Evolutionary conservation across 768 basidiomycete genomes (phyloP).

Genomic region (Gymnopilus dilepis): DNA sequence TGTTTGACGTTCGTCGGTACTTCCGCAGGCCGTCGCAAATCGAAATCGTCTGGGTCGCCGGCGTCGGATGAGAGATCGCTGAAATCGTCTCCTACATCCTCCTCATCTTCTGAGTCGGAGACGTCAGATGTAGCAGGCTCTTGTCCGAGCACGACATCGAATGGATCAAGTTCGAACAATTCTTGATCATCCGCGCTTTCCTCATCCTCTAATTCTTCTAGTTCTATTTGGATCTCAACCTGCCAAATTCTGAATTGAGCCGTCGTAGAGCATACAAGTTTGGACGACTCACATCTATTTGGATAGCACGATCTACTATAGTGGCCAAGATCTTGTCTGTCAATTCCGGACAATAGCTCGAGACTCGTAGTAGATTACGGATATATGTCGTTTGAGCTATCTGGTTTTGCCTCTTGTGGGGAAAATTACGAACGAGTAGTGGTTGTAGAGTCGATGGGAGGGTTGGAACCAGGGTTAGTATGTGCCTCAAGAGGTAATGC

Average conservation of each 20-base stretch:
- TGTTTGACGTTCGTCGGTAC: slow-evolving; percentile 65
- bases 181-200: slow-evolving; percentile 59
- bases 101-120: slow-evolving; percentile 54
- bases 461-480: slow-evolving; percentile 92
- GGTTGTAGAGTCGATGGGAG: slow-evolving; percentile 87
- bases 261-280: neutral
- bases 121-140: slow-evolving; percentile 51
- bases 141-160: slow-evolving; percentile 83
- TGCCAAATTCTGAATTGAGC: slow-evolving; percentile 34
- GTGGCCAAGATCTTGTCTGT: slow-evolving; percentile 82
- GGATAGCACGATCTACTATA: slow-evolving; percentile 92
- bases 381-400: slow-evolving; percentile 87
- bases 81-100: slow-evolving; percentile 52
- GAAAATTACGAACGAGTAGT: slow-evolving; percentile 83
- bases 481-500: slow-evolving; percentile 83
- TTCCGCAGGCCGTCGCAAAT: slow-evolving; percentile 37
- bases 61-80: slow-evolving; percentile 82
- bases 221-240: slow-evolving; percentile 97
- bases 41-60: slow-evolving; percentile 49
- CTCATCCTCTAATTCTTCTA: slow-evolving; percentile 87
- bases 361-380: slow-evolving; percentile 82
- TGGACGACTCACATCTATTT: slow-evolving; percentile 81
- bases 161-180: slow-evolving; percentile 82
- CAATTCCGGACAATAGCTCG: slow-evolving; percentile 88
- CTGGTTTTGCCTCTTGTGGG: slow-evolving; percentile 89